Conservation (phyloP, 1,284 basidiomycete species). For the Tilletia horrida region DNA sequence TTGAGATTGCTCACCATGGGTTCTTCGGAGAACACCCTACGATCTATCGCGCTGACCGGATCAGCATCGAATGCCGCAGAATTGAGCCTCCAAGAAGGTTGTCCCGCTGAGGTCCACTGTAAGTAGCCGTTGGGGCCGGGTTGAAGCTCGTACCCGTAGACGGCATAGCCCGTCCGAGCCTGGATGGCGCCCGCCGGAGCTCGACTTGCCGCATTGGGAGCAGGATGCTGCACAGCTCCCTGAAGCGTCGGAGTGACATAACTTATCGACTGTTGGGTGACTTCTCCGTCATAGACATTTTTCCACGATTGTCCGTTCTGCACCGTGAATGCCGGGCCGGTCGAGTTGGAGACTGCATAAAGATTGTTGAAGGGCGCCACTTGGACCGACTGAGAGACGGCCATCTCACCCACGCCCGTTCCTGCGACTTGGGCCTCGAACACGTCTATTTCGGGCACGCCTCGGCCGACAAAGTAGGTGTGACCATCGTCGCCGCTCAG, state of each 20-base stretch:
- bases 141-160: conserved; percentile 56
- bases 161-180: conserved; percentile 20
- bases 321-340: conserved; percentile 41
- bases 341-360: conserved; percentile 45
- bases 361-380: conserved; percentile 64
- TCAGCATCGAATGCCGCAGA: conserved; percentile 6
- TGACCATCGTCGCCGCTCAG: conserved; percentile 4
- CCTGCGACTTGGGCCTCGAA: conserved; percentile 62
- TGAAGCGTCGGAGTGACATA: conserved; percentile 42
- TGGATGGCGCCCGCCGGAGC: conserved; percentile 1
- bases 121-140: conserved; percentile 64
- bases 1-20: conserved; percentile 3
- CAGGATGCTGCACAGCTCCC: conserved; percentile 37
- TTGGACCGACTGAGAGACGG: conserved; percentile 76
- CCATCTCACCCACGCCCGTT: conserved; percentile 42
- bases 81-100: conserved; percentile 24
- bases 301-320: conserved; percentile 54
- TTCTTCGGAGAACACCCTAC: conserved; percentile 2
- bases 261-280: conserved; percentile 67
- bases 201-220: conserved; percentile 11
- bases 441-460: conserved; percentile 68
- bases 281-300: conserved; percentile 73
- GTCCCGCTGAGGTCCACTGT: conserved; percentile 60
- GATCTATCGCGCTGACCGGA: conserved; percentile 7
- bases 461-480: conserved; percentile 58